Evolutionary conservation across 768 basidiomycete genomes (phyloP), one percentile per base, ranked within the genome.

Genomic region (Pleurotus giganteus): DNA sequence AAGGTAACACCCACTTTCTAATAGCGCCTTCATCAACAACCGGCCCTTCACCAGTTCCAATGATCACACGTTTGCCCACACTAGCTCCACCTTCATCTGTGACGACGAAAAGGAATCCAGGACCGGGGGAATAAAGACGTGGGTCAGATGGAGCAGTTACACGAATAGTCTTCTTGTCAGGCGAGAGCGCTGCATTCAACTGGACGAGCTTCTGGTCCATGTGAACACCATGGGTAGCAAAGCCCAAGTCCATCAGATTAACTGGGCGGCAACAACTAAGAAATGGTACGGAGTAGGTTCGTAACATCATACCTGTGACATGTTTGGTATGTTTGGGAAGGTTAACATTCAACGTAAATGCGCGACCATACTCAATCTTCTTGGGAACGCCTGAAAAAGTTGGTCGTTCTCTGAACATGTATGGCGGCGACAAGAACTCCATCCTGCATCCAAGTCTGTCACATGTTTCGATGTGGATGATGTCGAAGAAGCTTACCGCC

Each of bases 401-500:
- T 1, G 75, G 76, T 9, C 76, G 66, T 1, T 61, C 60, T 28
- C 66, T 60, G 19, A 65, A 66, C 71, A 77, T 73, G 63, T 71
- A 77, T 2, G 77, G 74, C 4, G 75, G 76, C 39, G 71, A 71
- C 21, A 73, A 63, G 55, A 72, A 74, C 60, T 77, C 74, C 15
- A 72, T 66, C 2, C 74, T 73, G 32, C 34, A 21, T 6, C 12
- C 41, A 13, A 42, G 7, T 31, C 8, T 43, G 12, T n/a, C 28
- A 59, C 29, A 26, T 24, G 42, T 21, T 9, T 28, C 42, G 31
- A 41, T 41, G 21, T 19, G 41, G 6, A 26, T 3, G 13, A 31
- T 36, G 29, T 21, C 2, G 8, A 26, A 43, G 26, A 36, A 17
- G 50, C 55, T 41, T 24, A 50, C 64, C 64, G 61, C 65, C 73